Conservation (phyloP, 257 asterid genomes). For the Ilex aquifolium region DNA sequence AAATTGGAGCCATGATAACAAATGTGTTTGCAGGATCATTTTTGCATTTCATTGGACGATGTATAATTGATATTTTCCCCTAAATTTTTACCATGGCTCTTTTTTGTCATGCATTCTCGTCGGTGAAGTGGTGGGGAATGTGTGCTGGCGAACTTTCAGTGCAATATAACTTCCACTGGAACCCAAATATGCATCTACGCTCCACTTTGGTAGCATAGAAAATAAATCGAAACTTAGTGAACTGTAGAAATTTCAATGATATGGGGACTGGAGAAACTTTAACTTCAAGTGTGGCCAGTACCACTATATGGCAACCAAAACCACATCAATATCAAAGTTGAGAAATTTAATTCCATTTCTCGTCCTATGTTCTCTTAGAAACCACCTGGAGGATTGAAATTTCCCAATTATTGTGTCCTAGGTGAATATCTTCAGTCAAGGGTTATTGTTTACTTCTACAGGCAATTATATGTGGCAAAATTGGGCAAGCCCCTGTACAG, state of each 20-base stretch:
- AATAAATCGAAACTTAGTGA: neutral
- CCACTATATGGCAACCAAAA: neutral
- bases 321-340: neutral
- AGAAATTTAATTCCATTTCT: neutral
- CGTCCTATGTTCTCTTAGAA: neutral
- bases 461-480: slow-evolving; percentile 92
- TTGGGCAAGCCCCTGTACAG: slow-evolving; percentile 85
- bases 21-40: neutral
- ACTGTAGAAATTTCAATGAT: neutral
- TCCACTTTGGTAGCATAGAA: too few relatives aligned
- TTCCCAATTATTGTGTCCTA: neutral
- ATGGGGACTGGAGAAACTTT: neutral
- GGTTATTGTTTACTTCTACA: slow-evolving; percentile 14
- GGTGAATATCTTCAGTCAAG: neutral
- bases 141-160: too few relatives aligned
- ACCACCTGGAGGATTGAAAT: neutral
- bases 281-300: neutral
- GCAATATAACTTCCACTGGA: too few relatives aligned
- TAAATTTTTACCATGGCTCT: too few relatives aligned
- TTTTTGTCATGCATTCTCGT: too few relatives aligned
- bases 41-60: neutral
- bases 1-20: neutral
- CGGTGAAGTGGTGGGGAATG: too few relatives aligned
- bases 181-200: too few relatives aligned
- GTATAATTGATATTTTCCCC: neutral